phyloP scores from a whole-genome alignment of 345 rosid genomes.

The Stellera chamaejasme region DNA sequence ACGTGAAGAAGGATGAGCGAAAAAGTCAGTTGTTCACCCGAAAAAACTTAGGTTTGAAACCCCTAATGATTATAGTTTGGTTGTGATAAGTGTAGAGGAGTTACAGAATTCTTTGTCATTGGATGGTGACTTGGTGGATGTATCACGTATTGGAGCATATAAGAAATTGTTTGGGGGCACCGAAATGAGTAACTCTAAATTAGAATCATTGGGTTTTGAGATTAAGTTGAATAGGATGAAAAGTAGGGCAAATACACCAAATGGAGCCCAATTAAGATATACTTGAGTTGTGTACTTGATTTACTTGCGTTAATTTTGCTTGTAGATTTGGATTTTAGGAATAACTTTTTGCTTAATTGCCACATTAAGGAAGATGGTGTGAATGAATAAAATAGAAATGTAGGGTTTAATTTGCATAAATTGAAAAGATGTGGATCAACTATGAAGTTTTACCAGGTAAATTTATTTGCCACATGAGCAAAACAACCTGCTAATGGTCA shows the following conservation, averaged over 20 bases:
- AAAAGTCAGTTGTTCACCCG: too few relatives aligned
- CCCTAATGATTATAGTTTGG: conserved; percentile 24
- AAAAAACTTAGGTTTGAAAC: too few relatives aligned
- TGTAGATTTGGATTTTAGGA: not conserved
- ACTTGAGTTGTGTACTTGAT: not conserved
- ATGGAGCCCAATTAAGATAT: conserved; percentile 30
- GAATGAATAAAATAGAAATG: too few relatives aligned
- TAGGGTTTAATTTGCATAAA: too few relatives aligned
- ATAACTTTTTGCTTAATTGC: too few relatives aligned
- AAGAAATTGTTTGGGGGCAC: conserved; percentile 50
- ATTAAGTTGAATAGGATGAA: conserved; percentile 48
- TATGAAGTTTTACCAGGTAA: too few relatives aligned
- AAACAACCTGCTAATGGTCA: too few relatives aligned
- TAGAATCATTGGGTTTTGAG: conserved; percentile 44
- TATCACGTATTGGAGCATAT: conserved; percentile 47
- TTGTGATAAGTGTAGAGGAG: conserved; percentile 33
- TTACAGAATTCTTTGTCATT: conserved; percentile 35
- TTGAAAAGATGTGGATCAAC: too few relatives aligned
- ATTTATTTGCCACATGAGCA: too few relatives aligned
- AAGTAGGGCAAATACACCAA: conserved; percentile 28
- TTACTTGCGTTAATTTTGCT: not conserved
- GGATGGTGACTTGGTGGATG: conserved; percentile 21
- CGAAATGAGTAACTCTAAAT: conserved; percentile 35
- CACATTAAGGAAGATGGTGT: too few relatives aligned
- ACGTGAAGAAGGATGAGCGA: too few relatives aligned